phyloP scores from a whole-genome alignment of 768 basidiomycete species.

The Pleurotus ostreatus region DNA sequence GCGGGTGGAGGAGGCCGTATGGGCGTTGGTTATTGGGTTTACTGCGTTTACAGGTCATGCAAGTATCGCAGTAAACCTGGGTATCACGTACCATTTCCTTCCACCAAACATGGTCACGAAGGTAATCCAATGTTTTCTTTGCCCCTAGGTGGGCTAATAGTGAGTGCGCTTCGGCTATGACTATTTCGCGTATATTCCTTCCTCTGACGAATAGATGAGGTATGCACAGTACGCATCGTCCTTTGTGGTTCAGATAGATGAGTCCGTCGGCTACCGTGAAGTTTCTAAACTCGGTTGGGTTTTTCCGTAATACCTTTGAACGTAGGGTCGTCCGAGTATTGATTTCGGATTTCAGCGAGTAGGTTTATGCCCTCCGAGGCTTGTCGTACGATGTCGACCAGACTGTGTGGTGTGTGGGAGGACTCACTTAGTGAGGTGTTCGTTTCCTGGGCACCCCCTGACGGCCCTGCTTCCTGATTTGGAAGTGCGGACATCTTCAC shows the following conservation, averaged over 20 bases:
- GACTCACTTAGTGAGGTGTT: neutral
- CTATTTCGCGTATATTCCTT: constrained; percentile 17
- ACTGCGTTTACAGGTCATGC: constrained; percentile 11
- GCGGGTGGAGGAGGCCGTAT: constrained; percentile 8
- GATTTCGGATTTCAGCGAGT: neutral
- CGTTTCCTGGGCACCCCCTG: neutral
- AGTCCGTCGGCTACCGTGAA: constrained; percentile 13
- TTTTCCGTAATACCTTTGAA: constrained; percentile 14
- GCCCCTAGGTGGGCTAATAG: constrained; percentile 25
- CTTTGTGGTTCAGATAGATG: constrained; percentile 14
- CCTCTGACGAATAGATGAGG: constrained; percentile 11
- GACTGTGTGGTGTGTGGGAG: neutral
- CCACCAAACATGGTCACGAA: constrained; percentile 20
- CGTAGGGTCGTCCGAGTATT: constrained; percentile 18
- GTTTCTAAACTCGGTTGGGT: constrained; percentile 14
- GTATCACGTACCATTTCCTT: constrained; percentile 22
- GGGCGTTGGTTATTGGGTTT: constrained; percentile 15
- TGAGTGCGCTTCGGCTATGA: constrained; percentile 23
- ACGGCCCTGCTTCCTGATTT: neutral
- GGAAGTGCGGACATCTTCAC: no score
- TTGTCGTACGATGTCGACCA: neutral
- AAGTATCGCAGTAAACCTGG: constrained; percentile 22
- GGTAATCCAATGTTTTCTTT: constrained; percentile 25
- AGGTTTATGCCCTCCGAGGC: constrained; percentile 11
- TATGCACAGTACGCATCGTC: constrained; percentile 13